phyloP scores from a whole-genome alignment of 352 stramenopile genomes.

The Plasmopara halstedii region DNA sequence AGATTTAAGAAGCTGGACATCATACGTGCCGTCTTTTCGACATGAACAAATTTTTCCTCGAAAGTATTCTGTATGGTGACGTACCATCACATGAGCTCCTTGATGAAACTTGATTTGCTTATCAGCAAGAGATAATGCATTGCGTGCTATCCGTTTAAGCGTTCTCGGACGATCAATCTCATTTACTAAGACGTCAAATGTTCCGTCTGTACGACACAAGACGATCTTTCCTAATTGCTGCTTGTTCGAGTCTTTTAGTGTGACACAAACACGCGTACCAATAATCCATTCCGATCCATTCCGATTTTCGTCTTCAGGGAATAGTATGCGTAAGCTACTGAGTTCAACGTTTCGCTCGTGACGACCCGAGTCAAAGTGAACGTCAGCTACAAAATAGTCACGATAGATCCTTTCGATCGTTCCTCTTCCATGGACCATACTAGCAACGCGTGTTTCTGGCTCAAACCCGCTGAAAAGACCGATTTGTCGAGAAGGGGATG shows the following conservation, averaged over 20 bases:
- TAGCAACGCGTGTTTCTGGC: constrained; percentile 45
- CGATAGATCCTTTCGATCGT: constrained; percentile 56
- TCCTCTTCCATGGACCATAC: constrained; percentile 25
- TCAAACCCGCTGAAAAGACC: constrained; percentile 25
- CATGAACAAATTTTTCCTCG: constrained; percentile 32
- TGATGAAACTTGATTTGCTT: constrained; percentile 27
- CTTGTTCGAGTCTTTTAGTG: constrained; percentile 46
- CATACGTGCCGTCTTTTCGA: constrained; percentile 46
- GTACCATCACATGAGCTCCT: constrained; percentile 40
- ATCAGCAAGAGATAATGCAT: constrained; percentile 13
- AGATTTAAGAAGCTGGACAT: constrained; percentile 28
- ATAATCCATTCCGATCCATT: constrained; percentile 11
- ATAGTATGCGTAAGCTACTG: constrained; percentile 23
- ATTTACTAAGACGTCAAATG: constrained; percentile 51
- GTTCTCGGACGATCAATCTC: constrained; percentile 38
- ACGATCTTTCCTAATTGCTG: constrained; percentile 40
- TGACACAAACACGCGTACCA: constrained; percentile 29
- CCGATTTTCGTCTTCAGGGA: constrained; percentile 14
- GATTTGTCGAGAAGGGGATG: neutral
- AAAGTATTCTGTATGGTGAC: constrained; percentile 46
- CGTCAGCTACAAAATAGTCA: constrained; percentile 49
- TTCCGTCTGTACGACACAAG: constrained; percentile 45
- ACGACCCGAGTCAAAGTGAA: neutral
- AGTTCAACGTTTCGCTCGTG: constrained; percentile 56
- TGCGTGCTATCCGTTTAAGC: constrained; percentile 27